Percentiles rank a stretch among this genome's conserved stretches.
These are phyloP conservation scores for Magnolia sinica DNA, from an alignment of 164 flowering plant genomes.

Conservation along the genomic window DNA sequence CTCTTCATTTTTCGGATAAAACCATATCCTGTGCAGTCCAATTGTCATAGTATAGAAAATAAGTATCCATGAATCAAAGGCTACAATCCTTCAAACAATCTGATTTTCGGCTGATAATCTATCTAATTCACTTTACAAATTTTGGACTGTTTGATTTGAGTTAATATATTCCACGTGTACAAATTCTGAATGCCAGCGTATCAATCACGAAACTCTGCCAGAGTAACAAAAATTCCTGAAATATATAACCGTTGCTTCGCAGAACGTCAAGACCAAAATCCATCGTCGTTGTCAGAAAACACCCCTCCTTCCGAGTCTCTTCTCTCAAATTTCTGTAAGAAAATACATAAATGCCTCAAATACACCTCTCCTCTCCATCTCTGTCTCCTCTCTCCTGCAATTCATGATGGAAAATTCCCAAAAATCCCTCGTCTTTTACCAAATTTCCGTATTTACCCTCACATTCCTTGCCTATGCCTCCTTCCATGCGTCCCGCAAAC, in stretches of 20 bases:
- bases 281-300: too few relatives aligned
- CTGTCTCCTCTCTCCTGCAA: background rate
- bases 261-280: too few relatives aligned
- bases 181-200: too few relatives aligned
- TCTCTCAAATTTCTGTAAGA: background rate
- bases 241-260: background rate
- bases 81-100: too few relatives aligned
- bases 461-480: slow-evolving; percentile 89
- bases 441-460: slow-evolving; percentile 50
- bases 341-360: background rate
- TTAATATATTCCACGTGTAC: too few relatives aligned
- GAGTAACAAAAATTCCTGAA: background rate
- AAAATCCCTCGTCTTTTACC: slow-evolving; percentile 52
- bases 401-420: slow-evolving; percentile 33
- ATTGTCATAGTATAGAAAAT: too few relatives aligned
- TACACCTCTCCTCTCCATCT: background rate
- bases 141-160: too few relatives aligned
- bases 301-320: background rate
- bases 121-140: too few relatives aligned
- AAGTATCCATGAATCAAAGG: too few relatives aligned
- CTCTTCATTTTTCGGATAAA: too few relatives aligned
- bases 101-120: too few relatives aligned
- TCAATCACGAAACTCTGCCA: background rate
- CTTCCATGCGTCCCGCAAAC: slow-evolving; percentile 93
- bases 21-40: too few relatives aligned